Evolutionary conservation across 2,329 filamentous ascomycete genomes (phyloP).

Genomic region (Aspergillus spinulosporus): DNA sequence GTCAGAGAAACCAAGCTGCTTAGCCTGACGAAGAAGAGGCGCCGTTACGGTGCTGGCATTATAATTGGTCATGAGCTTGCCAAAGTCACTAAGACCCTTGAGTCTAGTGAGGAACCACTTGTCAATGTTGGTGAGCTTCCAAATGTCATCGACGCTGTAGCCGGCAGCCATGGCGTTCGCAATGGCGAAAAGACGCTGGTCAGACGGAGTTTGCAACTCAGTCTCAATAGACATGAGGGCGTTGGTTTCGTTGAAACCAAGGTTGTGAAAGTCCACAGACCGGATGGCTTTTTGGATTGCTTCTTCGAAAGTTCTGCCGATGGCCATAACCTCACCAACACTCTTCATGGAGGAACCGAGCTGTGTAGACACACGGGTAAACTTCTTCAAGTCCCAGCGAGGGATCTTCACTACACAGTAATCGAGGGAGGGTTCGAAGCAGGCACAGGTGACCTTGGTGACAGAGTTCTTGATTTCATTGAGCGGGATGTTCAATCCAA

Average conservation of each 20-base stretch:
- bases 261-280: constrained; percentile 89
- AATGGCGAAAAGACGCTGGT: constrained; percentile 95
- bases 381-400: constrained; percentile 98
- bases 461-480: constrained; percentile 97
- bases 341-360: constrained; percentile 99
- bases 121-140: constrained; percentile 97
- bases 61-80: constrained; percentile 72
- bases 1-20: constrained; percentile 92
- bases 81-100: constrained; percentile 86
- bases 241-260: constrained; percentile 89
- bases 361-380: constrained; percentile 91
- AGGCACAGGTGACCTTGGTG: constrained; percentile 92
- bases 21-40: constrained; percentile 74
- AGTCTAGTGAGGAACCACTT: constrained; percentile 96
- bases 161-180: constrained; percentile 95
- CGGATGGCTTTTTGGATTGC: constrained; percentile 98
- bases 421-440: constrained; percentile 97
- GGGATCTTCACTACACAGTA: constrained; percentile 99
- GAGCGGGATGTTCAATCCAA: constrained; percentile 89
- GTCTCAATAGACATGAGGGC: constrained; percentile 94
- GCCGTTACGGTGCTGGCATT: constrained; percentile 65
- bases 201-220: constrained; percentile 94
- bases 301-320: constrained; percentile 94
- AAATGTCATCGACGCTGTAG: constrained; percentile 94
- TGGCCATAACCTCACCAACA: constrained; percentile 98